Evolutionary conservation across 108 stramenopile species (phyloP), one percentile per base, ranked within the genome.

Genomic region (Nitzschia sp.): DNA sequence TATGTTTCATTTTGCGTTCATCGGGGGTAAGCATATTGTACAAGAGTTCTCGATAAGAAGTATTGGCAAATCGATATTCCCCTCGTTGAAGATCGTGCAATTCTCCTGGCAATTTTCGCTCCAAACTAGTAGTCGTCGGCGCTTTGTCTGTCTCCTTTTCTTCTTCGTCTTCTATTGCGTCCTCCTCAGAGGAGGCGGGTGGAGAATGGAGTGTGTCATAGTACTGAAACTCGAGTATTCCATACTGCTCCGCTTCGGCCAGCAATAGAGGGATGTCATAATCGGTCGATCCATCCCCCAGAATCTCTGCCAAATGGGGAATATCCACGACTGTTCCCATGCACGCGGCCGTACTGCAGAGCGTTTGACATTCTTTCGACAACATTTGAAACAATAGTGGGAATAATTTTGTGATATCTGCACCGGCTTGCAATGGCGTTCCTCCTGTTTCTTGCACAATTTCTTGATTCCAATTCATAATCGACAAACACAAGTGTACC

Each of bases 401-500:
- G 28, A 58, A 58, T 22, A 58, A 58, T 4, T n/a, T 31, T 13
- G 16, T 31, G n/a, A 23, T 17, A 15, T 58, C 56, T 8, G 25
- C 56, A 23, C 56, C 56, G 4, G 33, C 26, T n/a, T 58, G 30
- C 19, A 58, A 17, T 4, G 56, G 56, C 6, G 56, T 58, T 31
- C 56, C 56, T 13, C 56, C 56, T 3, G 30, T 58, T 4, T 5
- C 56, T 31, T 17, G 8, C 4, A 58, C 30, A n/a, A 58, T 34
- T 13, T 58, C 56, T n/a, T 58, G 6, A 34, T 58, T 31, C 26
- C 26, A 15, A 34, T 58, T 34, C 56, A 58, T 34, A 17, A 58
- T 31, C 5, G 4, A 3, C 56, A 58, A 58, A 29, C 56, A 58
- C 30, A 58, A 34, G 17, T 58, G 56, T 16, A 58, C 28, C 4